phyloP scores from a whole-genome alignment of 2,329 filamentous ascomycete genomes.

The Fusarium caatingaense region DNA sequence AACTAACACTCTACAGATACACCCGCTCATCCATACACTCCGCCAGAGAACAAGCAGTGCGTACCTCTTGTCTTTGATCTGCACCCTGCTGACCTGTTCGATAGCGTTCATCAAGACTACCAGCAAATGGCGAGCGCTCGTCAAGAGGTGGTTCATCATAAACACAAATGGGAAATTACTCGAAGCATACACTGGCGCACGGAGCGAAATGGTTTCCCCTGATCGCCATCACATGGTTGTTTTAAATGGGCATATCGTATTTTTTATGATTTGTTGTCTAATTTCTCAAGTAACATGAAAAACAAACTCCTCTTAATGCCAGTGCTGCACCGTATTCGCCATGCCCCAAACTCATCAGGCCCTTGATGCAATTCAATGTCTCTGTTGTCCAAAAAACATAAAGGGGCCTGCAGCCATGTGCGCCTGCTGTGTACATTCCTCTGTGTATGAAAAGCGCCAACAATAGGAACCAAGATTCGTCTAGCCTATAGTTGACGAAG shows the following conservation, averaged over 20 bases:
- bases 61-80: not conserved
- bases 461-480: constrained; percentile 43
- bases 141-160: constrained; percentile 21
- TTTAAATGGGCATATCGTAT: constrained; percentile 27
- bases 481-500: constrained; percentile 52
- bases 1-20: constrained; percentile 47
- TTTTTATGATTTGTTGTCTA: constrained; percentile 39
- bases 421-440: constrained; percentile 33
- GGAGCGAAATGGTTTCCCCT: not conserved
- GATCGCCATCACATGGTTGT: not conserved
- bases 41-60: constrained; percentile 50
- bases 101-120: constrained; percentile 27
- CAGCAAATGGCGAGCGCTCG: constrained; percentile 31
- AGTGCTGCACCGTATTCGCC: constrained; percentile 29
- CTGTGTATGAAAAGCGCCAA: constrained; percentile 31
- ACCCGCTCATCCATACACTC: constrained; percentile 57
- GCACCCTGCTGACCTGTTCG: constrained; percentile 3
- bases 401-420: constrained; percentile 25
- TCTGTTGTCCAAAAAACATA: constrained; percentile 23
- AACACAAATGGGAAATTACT: not conserved
- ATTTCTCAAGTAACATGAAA: constrained; percentile 27
- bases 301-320: constrained; percentile 38
- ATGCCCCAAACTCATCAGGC: constrained; percentile 19
- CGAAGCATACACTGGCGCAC: constrained; percentile 26
- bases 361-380: constrained; percentile 20